phyloP scores from a whole-genome alignment of 2,329 filamentous ascomycete genomes.

The Drechslera avenae region DNA sequence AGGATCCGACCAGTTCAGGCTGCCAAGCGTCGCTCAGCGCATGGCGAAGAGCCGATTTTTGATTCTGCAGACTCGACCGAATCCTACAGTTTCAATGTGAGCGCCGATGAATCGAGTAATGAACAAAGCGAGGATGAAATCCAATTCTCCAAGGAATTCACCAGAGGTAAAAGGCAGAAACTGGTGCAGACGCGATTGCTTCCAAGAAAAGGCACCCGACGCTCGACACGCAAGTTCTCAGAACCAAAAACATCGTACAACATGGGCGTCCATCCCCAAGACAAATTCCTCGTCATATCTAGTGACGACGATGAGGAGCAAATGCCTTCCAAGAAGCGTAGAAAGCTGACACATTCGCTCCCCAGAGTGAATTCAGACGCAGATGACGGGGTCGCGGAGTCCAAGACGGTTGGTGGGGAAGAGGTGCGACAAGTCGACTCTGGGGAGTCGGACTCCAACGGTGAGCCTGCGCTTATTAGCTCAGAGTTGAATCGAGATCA shows the following conservation, averaged over 20 bases:
- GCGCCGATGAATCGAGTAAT: slow-evolving; percentile 4
- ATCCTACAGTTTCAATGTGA: background rate
- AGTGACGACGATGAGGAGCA: slow-evolving; percentile 8
- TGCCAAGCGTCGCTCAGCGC: slow-evolving; percentile 31
- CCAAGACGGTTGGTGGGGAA: background rate
- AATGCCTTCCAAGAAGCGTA: slow-evolving; percentile 1
- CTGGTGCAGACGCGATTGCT: background rate
- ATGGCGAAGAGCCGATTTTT: slow-evolving; percentile 17
- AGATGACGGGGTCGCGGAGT: background rate
- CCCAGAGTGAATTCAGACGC: background rate
- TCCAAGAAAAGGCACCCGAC: slow-evolving; percentile 19
- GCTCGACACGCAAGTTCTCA: slow-evolving; percentile 30
- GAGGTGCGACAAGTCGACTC: background rate
- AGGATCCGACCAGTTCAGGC: slow-evolving; percentile 33
- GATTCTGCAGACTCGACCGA: slow-evolving; percentile 6
- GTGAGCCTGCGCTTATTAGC: background rate
- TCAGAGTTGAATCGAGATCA: background rate
- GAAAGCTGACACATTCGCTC: background rate
- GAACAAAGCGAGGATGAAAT: slow-evolving; percentile 13
- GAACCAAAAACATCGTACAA: slow-evolving; percentile 31
- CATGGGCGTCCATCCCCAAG: slow-evolving; percentile 38
- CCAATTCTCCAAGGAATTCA: background rate
- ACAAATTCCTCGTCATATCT: slow-evolving; percentile 21
- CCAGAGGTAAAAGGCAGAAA: slow-evolving; percentile 18
- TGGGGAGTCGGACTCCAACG: background rate